Evolutionary conservation across 208 protist genomes (phyloP).

Genomic region (Crithidia bombi): DNA sequence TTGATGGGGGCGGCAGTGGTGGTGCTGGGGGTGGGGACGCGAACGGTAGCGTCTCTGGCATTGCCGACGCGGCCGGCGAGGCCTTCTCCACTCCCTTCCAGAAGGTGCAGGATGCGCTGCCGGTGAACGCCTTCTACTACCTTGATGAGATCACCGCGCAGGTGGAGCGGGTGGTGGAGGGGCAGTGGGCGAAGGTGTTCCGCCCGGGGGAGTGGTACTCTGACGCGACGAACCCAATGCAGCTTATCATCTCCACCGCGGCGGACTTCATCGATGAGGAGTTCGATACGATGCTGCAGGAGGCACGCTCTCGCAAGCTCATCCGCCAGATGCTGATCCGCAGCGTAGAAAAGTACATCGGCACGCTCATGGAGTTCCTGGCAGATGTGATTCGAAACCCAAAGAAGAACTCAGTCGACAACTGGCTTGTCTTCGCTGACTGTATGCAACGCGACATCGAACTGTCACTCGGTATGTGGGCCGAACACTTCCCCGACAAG

Average conservation of each 20-base stretch:
- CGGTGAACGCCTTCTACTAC: constrained; percentile 77
- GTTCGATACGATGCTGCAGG: constrained; percentile 74
- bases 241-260: constrained; percentile 83
- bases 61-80: constrained; percentile 14
- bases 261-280: constrained; percentile 88
- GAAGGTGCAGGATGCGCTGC: constrained; percentile 65
- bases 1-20: not conserved
- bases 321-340: constrained; percentile 74
- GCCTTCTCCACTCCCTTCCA: constrained; percentile 61
- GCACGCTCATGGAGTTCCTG: constrained; percentile 77
- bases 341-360: constrained; percentile 79
- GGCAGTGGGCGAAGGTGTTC: constrained; percentile 79
- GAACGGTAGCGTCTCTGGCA: constrained; percentile 8
- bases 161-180: constrained; percentile 77
- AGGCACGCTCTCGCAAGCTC: constrained; percentile 60
- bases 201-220: constrained; percentile 74
- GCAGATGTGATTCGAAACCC: constrained; percentile 83
- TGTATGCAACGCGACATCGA: constrained; percentile 70
- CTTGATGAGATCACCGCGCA: constrained; percentile 85
- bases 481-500: constrained; percentile 36
- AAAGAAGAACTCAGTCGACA: constrained; percentile 66
- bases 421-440: constrained; percentile 75
- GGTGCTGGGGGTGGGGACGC: constrained; percentile 11
- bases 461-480: constrained; percentile 66
- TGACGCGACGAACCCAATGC: constrained; percentile 69